Evolutionary conservation across 2,329 filamentous ascomycete species (phyloP), one percentile per base, ranked within the genome.

Genomic region (Thelonectria olida): DNA sequence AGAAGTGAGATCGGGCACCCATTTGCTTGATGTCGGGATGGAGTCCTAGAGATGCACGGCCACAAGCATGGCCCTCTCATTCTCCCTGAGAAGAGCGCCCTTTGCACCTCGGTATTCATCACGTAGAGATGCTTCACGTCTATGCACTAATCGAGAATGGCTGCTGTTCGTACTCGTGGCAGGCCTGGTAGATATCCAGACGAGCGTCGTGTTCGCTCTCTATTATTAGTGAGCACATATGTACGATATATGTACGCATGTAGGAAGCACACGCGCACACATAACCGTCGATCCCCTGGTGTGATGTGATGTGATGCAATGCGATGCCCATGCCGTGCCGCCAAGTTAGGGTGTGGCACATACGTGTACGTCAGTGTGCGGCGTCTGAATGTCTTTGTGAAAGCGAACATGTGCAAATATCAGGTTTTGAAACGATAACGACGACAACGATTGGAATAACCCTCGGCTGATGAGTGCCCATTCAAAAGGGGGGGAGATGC

Each of bases 291-390:
- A 61, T 52, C 47, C 47, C 45, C 50, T 66, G 62, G 56, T 70
- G 50, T 52, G 47, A 65, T 67, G 58, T 49, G 59, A 58, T 53
- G 54, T 66, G 66, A 67, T 69, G 66, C 55, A 64, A 59, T 55
- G 61, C 55, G 54, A 56, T 57, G 54, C 22, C 51, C 45, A 28
- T 44, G 45, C 28, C 19, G 51, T 45, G 22, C 28, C 20, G 47
- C 36, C 45, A 34, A 51, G 52, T 60, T 38, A n/a, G 51, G 22
- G 51, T 27, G 44, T 36, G 51, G 51, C 57, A 55, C 28, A 17
- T 50, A 54, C 28, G 44, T 60, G 44, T 60, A 23, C 45, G 51
- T 50, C 51, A 51, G 57, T 44, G 50, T 51, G 38, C 45, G 17
- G 38, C 42, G 10, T 25, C 20, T 9, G 42, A 25, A 25, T 27